Evolutionary conservation across 495 filamentous ascomycete genomes (phyloP), one percentile per base, ranked within the genome.

Genomic region (Usnea hakonensis): DNA sequence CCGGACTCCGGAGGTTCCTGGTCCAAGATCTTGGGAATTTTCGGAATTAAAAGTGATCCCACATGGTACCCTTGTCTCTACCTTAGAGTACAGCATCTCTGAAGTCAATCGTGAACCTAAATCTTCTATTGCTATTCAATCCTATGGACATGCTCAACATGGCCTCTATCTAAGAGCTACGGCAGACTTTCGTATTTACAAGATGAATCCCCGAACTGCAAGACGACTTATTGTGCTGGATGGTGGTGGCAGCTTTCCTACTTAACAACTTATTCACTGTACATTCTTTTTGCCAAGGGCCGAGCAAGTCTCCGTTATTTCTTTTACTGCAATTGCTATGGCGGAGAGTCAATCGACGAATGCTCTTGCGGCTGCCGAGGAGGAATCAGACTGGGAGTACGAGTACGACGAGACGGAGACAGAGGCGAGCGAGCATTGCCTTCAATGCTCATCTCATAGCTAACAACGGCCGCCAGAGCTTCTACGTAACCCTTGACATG

Each of bases 351-450:
- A 5, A 7, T 28, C 30, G 17, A 7, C 10, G 11, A 23, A 26
- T 33, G 35, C 44, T 28, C 10, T 48, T 6, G 37, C 9, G 16
- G 17, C 43, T 3, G 62, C 67, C 16, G 74, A 70, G 1, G 68
- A 72, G 16, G 77, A 81, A 21, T 76, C 77, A 16, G 84, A 84
- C 28, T 86, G 79, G 74, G 84, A 87, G 67, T 87, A 86, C 58
- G 84, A 86, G 64, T 86, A 86, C 66, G 70, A 84, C 67, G 74
- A 78, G 7, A 70, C 71, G 1, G 83, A 84, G 57, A 85, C 80
- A 3, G 84, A 86, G 75, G 81, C 83, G 64, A 41, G n/a, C 41
- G 10, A 30, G 37, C 14, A 17, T 41, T 9, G 33, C 19, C 16
- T 26, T 10, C 41, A 41, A 38, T 38, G 21, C 4, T 32, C 2